Percentiles rank a stretch among this genome's conserved stretches.
Conservation (phyloP, 2,329 filamentous ascomycete species). For the Aspergillus sp. region DNA sequence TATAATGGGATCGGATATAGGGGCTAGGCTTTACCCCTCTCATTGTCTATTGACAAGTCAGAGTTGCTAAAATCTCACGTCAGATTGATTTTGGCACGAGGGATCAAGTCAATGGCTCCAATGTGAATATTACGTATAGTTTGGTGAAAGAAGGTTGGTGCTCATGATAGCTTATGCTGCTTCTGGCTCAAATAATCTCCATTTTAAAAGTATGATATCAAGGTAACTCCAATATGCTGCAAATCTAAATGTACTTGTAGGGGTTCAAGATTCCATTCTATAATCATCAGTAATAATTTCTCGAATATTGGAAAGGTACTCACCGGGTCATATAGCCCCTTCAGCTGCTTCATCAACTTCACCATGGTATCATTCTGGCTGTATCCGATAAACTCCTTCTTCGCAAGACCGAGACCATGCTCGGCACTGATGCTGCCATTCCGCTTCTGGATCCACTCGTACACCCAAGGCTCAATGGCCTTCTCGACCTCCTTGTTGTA, state of each 20-base stretch:
- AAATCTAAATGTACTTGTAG: slow-evolving; percentile 79
- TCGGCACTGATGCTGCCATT: slow-evolving; percentile 95
- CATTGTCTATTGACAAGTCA: too few relatives aligned
- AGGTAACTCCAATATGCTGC: too few relatives aligned
- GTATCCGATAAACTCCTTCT: slow-evolving; percentile 94
- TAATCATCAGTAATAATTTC: slow-evolving; percentile 16
- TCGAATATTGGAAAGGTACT: slow-evolving; percentile 42
- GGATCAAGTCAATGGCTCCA: too few relatives aligned
- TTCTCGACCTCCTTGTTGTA: slow-evolving; percentile 89
- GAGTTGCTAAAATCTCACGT: too few relatives aligned
- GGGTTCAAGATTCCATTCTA: slow-evolving; percentile 99
- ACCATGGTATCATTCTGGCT: slow-evolving; percentile 87
- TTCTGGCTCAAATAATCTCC: too few relatives aligned
- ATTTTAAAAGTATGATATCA: too few relatives aligned
- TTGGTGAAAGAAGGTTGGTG: too few relatives aligned
- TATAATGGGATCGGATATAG: too few relatives aligned
- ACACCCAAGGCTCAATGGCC: slow-evolving; percentile 89
- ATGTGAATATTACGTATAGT: too few relatives aligned
- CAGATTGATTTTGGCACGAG: too few relatives aligned
- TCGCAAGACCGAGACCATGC: slow-evolving; percentile 89
- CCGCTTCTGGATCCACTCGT: slow-evolving; percentile 89
- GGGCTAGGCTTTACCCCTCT: too few relatives aligned
- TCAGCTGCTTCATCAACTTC: slow-evolving; percentile 90
- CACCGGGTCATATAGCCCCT: slow-evolving; percentile 91
- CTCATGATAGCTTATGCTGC: too few relatives aligned